These are phyloP conservation scores for Fraxinus albicans DNA, from an alignment of 305 asterid species.

Conservation along the genomic window DNA sequence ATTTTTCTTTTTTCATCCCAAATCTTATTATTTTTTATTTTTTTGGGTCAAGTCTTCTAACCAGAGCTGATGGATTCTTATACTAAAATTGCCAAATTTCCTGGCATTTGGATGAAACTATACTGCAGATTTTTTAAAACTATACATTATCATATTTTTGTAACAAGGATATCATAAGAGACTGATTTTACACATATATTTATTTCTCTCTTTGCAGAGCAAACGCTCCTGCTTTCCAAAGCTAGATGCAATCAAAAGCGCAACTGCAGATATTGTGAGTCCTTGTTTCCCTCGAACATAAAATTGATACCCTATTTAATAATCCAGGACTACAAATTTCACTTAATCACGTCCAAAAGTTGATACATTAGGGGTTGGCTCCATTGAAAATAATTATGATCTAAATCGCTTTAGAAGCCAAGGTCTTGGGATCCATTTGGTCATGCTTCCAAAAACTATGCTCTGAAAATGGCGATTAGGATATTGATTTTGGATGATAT, in stretches of 20 bases:
- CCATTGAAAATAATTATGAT: not conserved
- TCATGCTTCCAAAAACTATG: not conserved
- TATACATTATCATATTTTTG: not conserved
- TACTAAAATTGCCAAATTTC: not conserved
- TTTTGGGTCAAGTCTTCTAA: not conserved
- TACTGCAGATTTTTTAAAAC: not conserved
- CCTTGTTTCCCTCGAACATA: slow-evolving; percentile 1
- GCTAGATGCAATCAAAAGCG: slow-evolving; percentile 82
- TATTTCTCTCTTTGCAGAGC: slow-evolving; percentile 54
- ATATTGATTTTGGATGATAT: not conserved
- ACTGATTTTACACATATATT: slow-evolving; percentile 7
- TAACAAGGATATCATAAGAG: not conserved
- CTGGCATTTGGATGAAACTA: not conserved
- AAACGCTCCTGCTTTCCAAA: slow-evolving; percentile 88
- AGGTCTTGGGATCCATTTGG: not conserved
- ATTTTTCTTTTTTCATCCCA: not conserved
- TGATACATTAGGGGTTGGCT: not conserved
- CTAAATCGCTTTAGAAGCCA: not conserved
- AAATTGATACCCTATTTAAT: not conserved
- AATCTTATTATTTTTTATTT: not conserved
- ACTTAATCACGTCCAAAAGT: not conserved
- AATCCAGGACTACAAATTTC: not conserved
- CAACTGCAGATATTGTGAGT: slow-evolving; percentile 93
- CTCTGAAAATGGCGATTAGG: not conserved
- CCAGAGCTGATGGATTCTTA: not conserved